Percentiles rank a stretch among this genome's conserved stretches.
phyloP scores from a whole-genome alignment of 129 eudicot species.

The Chrysanthemum lavandulifolium region DNA sequence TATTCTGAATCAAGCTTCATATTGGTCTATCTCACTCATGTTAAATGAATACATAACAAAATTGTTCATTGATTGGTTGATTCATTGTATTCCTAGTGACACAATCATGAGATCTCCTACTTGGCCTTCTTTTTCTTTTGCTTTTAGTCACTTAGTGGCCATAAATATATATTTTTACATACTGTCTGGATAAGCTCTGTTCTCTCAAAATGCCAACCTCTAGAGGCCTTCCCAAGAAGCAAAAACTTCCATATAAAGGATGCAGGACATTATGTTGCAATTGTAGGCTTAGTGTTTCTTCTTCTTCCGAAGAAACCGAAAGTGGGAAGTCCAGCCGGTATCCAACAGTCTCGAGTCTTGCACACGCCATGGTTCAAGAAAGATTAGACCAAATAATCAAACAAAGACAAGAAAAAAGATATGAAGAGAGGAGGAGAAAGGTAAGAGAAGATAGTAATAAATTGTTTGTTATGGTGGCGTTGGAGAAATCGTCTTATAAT shows the following conservation, averaged over 20 bases:
- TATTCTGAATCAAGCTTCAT: slow-evolving; percentile 2
- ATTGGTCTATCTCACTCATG: slow-evolving; percentile 24
- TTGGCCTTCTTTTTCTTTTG: slow-evolving; percentile 41
- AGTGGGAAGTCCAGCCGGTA: slow-evolving; percentile 43
- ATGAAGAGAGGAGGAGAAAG: slow-evolving; percentile 42
- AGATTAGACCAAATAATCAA: slow-evolving; percentile 67
- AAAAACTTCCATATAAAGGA: slow-evolving; percentile 50
- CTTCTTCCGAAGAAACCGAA: slow-evolving; percentile 55
- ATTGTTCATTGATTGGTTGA: slow-evolving; percentile 20
- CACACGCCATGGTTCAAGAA: slow-evolving; percentile 89
- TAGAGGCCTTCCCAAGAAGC: slow-evolving; percentile 52
- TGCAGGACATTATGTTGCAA: slow-evolving; percentile 75
- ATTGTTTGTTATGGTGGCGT: slow-evolving; percentile 73
- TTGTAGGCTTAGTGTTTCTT: slow-evolving; percentile 77
- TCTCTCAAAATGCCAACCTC: slow-evolving; percentile 52
- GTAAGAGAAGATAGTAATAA: slow-evolving; percentile 38
- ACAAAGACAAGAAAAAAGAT: slow-evolving; percentile 49
- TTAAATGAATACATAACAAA: slow-evolving; percentile 24
- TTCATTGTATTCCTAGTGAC: slow-evolving; percentile 37
- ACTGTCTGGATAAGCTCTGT: slow-evolving; percentile 38
- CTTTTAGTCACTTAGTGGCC: slow-evolving; percentile 32
- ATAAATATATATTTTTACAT: slow-evolving; percentile 49
- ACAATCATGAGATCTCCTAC: slow-evolving; percentile 60
- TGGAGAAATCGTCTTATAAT: slow-evolving; percentile 75
- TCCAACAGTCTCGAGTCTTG: slow-evolving; percentile 55